Percentiles rank a stretch among this genome's conserved stretches.
Conservation (phyloP, 2,329 filamentous ascomycete genomes). For the Aspergillus novoparasiticus region DNA sequence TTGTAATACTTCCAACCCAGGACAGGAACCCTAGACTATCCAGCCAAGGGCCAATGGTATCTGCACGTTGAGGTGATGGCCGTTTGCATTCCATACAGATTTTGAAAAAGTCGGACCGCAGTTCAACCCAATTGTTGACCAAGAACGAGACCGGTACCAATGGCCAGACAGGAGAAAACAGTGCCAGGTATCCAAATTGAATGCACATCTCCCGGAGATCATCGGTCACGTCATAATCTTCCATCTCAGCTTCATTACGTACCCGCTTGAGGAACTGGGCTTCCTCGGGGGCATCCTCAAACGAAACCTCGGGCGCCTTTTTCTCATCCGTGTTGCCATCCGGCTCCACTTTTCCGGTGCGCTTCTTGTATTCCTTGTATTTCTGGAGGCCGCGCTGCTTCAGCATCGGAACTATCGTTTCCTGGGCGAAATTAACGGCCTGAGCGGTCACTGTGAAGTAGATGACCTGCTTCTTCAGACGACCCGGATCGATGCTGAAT, state of each 20-base stretch:
- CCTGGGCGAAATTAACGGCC: slow-evolving; percentile 83
- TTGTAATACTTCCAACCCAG: slow-evolving; percentile 90
- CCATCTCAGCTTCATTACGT: slow-evolving; percentile 79
- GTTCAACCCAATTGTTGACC: slow-evolving; percentile 94
- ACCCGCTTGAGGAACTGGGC: slow-evolving; percentile 79
- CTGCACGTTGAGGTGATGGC: slow-evolving; percentile 83
- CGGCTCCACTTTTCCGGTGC: slow-evolving; percentile 25
- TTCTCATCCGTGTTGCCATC: slow-evolving; percentile 24
- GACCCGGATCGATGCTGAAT: slow-evolving; percentile 82
- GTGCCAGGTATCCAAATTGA: slow-evolving; percentile 83
- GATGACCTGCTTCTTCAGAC: slow-evolving; percentile 88
- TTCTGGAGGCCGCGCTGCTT: slow-evolving; percentile 80
- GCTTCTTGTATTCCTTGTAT: slow-evolving; percentile 52
- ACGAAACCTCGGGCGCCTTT: slow-evolving; percentile 37
- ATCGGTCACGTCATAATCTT: slow-evolving; percentile 84
- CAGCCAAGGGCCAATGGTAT: slow-evolving; percentile 95
- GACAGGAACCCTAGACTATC: slow-evolving; percentile 84
- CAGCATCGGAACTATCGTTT: slow-evolving; percentile 81
- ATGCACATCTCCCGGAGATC: slow-evolving; percentile 96
- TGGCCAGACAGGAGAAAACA: slow-evolving; percentile 95
- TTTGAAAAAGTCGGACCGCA: slow-evolving; percentile 92
- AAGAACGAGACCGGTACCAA: slow-evolving; percentile 86
- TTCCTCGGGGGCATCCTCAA: slow-evolving; percentile 75
- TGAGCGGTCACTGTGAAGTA: slow-evolving; percentile 97
- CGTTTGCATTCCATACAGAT: slow-evolving; percentile 89